These are phyloP conservation scores for Xerocomellus chrysenteron DNA, from an alignment of 768 basidiomycete genomes.

Conservation along the genomic window DNA sequence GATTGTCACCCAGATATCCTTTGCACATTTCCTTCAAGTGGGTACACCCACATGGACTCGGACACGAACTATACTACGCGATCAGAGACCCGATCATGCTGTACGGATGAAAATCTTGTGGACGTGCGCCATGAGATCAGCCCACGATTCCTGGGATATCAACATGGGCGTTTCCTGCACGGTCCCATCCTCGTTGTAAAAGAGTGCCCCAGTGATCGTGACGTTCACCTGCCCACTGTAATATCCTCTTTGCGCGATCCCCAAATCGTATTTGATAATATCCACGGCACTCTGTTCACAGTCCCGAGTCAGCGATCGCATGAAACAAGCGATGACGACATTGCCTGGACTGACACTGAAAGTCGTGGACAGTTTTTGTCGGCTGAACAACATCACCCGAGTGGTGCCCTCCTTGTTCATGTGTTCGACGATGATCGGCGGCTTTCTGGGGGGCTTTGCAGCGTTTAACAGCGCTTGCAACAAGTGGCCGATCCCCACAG, in stretches of 20 bases:
- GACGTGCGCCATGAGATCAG: constrained; percentile 7
- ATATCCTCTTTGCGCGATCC: neutral
- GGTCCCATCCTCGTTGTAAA: constrained; percentile 2
- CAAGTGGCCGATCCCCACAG: constrained; percentile 42
- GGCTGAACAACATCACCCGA: constrained; percentile 10
- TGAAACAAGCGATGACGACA: neutral
- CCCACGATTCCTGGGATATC: constrained; percentile 8
- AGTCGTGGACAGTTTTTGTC: neutral
- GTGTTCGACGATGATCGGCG: constrained; percentile 4
- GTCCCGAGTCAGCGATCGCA: neutral
- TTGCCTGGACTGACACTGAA: neutral
- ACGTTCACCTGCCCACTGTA: neutral
- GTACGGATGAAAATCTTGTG: constrained; percentile 6
- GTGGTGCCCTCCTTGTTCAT: neutral
- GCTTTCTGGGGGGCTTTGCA: neutral
- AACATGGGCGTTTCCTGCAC: neutral
- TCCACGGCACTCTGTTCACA: neutral
- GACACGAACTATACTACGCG: neutral
- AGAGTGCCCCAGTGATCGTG: constrained; percentile 7
- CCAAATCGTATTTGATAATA: neutral
- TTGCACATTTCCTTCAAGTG: neutral
- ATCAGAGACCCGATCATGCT: neutral
- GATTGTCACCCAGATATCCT: neutral
- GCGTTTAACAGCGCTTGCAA: constrained; percentile 49
- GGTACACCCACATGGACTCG: neutral